phyloP scores from a whole-genome alignment of 163 green algal genomes.

The Coccomyxa subellipsoidea region DNA sequence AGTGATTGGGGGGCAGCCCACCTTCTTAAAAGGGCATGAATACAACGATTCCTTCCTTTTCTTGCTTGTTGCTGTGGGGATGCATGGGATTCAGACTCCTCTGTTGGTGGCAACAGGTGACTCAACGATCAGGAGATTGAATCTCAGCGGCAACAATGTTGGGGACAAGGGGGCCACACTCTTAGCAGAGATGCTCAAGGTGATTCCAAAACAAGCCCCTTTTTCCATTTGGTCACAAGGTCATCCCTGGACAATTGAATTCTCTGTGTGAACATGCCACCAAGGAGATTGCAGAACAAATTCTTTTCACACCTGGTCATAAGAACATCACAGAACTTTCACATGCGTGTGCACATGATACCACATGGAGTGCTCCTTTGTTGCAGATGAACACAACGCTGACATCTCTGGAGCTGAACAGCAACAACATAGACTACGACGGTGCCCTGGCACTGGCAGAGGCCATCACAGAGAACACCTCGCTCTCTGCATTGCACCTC shows the following conservation, averaged over 20 bases:
- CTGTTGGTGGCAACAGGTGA: slow-evolving; percentile 23
- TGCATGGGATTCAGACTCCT: neutral
- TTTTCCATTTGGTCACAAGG: too few species aligned
- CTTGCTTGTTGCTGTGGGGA: neutral
- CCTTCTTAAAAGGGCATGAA: too few species aligned
- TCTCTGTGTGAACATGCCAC: too few species aligned
- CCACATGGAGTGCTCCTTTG: too few species aligned
- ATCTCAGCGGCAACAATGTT: slow-evolving; percentile 71
- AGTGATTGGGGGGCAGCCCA: too few species aligned
- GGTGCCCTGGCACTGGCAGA: slow-evolving; percentile 72
- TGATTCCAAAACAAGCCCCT: too few species aligned
- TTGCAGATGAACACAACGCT: slow-evolving; percentile 80
- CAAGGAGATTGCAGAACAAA: too few species aligned
- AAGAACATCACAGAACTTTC: too few species aligned
- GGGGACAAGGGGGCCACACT: slow-evolving; percentile 69
- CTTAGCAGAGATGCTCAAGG: slow-evolving; percentile 83
- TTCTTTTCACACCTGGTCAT: too few species aligned
- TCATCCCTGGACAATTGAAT: too few species aligned
- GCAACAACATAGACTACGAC: slow-evolving; percentile 90
- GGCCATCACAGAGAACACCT: slow-evolving; percentile 68
- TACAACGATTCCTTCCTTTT: too few species aligned
- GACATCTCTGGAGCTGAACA: slow-evolving; percentile 79
- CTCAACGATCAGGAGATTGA: slow-evolving; percentile 50
- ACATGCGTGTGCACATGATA: too few species aligned
- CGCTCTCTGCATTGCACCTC: slow-evolving; percentile 49